Evolutionary conservation across 495 filamentous ascomycete genomes (phyloP).

Genomic region (Aspergillus cristatus): DNA sequence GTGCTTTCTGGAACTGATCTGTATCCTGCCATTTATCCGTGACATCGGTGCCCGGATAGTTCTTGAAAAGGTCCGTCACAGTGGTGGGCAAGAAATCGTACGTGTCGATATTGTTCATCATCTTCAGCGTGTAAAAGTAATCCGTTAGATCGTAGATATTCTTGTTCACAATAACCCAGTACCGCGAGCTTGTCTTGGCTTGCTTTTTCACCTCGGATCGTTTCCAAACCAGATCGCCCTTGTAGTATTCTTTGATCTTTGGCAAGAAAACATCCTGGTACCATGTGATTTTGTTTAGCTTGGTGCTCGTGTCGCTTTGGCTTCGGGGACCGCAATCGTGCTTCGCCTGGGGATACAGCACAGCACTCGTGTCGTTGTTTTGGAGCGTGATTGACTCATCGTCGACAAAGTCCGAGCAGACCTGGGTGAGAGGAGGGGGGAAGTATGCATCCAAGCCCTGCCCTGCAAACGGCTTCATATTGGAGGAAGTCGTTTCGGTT

Average conservation of each 20-base stretch:
- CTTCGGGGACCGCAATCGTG: conserved; percentile 58
- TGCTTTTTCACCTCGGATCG: conserved; percentile 36
- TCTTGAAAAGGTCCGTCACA: conserved; percentile 55
- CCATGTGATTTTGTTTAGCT: conserved; percentile 60
- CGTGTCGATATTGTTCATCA: conserved; percentile 33
- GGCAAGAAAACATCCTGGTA: conserved; percentile 66
- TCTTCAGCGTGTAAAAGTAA: conserved; percentile 65
- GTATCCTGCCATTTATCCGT: conserved; percentile 52
- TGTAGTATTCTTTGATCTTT: conserved; percentile 73
- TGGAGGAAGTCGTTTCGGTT: conserved; percentile 47
- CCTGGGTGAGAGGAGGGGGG: conserved; percentile 61
- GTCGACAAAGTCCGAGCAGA: conserved; percentile 59
- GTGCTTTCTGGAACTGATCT: conserved; percentile 41
- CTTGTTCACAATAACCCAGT: conserved; percentile 70
- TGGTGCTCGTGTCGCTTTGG: conserved; percentile 42
- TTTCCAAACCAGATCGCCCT: conserved; percentile 77
- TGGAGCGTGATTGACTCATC: conserved; percentile 41
- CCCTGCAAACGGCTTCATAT: conserved; percentile 72
- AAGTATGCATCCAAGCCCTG: conserved; percentile 78
- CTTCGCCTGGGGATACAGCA: conserved; percentile 34
- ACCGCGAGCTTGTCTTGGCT: conserved; percentile 58
- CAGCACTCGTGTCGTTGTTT: conserved; percentile 52
- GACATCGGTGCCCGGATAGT: conserved; percentile 72
- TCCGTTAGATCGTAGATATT: conserved; percentile 83
- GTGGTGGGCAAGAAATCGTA: conserved; percentile 62